These are phyloP conservation scores for Protostelium mycophagum DNA, from an alignment of 78 protist species.

Conservation along the genomic window DNA sequence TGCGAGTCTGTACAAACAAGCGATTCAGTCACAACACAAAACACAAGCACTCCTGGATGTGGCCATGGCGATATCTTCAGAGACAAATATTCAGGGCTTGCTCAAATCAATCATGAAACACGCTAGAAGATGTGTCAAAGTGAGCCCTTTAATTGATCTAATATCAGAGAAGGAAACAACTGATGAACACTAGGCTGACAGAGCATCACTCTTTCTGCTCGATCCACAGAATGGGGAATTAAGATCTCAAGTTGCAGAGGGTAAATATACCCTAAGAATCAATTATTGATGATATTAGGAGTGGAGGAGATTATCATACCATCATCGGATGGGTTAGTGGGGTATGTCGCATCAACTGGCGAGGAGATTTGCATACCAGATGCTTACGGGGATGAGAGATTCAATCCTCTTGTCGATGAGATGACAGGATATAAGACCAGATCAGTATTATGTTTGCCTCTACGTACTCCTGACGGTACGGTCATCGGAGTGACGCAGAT, in stretches of 20 bases:
- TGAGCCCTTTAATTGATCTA: not conserved
- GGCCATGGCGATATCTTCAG: not conserved
- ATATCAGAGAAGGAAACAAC: no score
- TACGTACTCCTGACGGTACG: not conserved
- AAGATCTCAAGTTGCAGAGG: slow-evolving; percentile 7
- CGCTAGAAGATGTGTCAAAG: not conserved
- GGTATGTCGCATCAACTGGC: slow-evolving; percentile 26
- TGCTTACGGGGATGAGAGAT: slow-evolving; percentile 25
- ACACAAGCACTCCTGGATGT: not conserved
- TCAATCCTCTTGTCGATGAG: slow-evolving; percentile 20
- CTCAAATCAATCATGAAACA: not conserved
- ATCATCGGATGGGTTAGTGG: slow-evolving; percentile 3
- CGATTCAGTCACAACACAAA: not conserved
- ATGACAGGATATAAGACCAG: not conserved
- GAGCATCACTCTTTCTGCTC: slow-evolving; percentile 11
- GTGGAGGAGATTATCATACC: slow-evolving; percentile 20
- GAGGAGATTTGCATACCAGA: not conserved
- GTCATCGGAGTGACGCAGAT: slow-evolving; percentile 39
- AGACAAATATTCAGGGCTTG: not conserved
- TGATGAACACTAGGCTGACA: slow-evolving; percentile 1
- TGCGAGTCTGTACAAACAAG: not conserved
- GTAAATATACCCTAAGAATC: not conserved
- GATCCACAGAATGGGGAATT: slow-evolving; percentile 7
- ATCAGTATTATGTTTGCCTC: slow-evolving; percentile 17
- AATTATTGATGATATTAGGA: not conserved